These are phyloP conservation scores for Eurotiales sp. DNA, from an alignment of 2,329 filamentous ascomycete species.

Conservation along the genomic window DNA sequence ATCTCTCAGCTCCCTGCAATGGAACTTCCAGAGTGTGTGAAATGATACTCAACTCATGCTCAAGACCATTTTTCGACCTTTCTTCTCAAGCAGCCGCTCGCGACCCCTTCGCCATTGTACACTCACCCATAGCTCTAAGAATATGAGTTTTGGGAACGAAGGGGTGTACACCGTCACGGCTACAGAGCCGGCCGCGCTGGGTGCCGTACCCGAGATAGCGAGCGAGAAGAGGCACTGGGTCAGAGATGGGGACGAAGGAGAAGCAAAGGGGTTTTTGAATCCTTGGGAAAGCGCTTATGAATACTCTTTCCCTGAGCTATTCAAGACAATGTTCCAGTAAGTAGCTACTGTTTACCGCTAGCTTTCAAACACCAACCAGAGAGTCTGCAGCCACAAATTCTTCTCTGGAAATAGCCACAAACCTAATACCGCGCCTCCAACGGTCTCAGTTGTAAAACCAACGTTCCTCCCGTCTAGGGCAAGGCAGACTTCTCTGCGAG, in stretches of 20 bases:
- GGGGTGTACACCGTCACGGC: not conserved
- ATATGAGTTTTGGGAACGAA: too few species aligned
- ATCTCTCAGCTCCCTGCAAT: too few species aligned
- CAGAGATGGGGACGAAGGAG: not conserved
- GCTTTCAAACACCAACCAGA: not conserved
- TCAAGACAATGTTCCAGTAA: constrained; percentile 14
- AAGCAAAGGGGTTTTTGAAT: constrained; percentile 13
- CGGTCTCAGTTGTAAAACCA: constrained; percentile 15
- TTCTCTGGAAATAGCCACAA: constrained; percentile 15
- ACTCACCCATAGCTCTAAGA: too few species aligned
- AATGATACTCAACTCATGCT: too few species aligned
- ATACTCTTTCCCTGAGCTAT: constrained; percentile 13
- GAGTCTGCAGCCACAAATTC: constrained; percentile 13
- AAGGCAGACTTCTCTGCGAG: constrained; percentile 44
- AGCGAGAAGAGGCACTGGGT: constrained; percentile 15
- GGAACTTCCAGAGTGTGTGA: too few species aligned
- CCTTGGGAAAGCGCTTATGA: constrained; percentile 15
- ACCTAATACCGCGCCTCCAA: constrained; percentile 16
- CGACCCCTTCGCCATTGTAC: too few species aligned
- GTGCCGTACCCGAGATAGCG: constrained; percentile 8
- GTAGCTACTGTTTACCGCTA: not conserved
- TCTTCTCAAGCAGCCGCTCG: too few species aligned
- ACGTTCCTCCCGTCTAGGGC: constrained; percentile 15
- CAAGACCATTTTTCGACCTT: too few species aligned
- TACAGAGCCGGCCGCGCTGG: not conserved